These are phyloP conservation scores for Candida sakaeoensis DNA, from an alignment of 805 yeast species.

Conservation along the genomic window DNA sequence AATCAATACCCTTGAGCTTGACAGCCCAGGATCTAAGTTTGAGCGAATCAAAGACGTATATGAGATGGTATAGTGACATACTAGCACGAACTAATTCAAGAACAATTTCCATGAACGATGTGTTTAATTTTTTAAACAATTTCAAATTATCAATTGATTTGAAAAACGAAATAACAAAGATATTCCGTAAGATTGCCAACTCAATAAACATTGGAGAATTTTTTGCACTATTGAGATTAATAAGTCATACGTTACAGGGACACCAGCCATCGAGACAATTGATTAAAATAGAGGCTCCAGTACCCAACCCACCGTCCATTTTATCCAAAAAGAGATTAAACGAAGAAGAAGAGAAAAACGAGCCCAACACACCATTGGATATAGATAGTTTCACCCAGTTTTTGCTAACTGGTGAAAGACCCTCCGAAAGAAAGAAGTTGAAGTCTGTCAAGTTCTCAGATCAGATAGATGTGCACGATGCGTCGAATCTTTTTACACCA, in stretches of 20 bases:
- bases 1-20: slow-evolving; percentile 58
- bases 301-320: slow-evolving; percentile 80
- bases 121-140: slow-evolving; percentile 72
- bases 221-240: slow-evolving; percentile 77
- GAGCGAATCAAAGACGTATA: slow-evolving; percentile 79
- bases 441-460: slow-evolving; percentile 75
- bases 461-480: slow-evolving; percentile 44
- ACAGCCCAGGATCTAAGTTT: slow-evolving; percentile 64
- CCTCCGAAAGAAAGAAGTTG: slow-evolving; percentile 41
- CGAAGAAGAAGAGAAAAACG: slow-evolving; percentile 36
- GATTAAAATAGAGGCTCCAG: slow-evolving; percentile 54
- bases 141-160: slow-evolving; percentile 58
- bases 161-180: slow-evolving; percentile 47
- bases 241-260: slow-evolving; percentile 66
- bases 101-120: slow-evolving; percentile 68
- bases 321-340: slow-evolving; percentile 55
- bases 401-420: slow-evolving; percentile 75
- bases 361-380: slow-evolving; percentile 51
- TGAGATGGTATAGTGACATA: slow-evolving; percentile 90
- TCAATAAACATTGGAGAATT: slow-evolving; percentile 85
- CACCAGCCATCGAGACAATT: slow-evolving; percentile 50
- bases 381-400: slow-evolving; percentile 83
- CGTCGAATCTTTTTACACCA: slow-evolving; percentile 16
- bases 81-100: slow-evolving; percentile 65
- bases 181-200: slow-evolving; percentile 49